Percentiles rank a stretch among this genome's conserved stretches.
Evolutionary conservation across 228 moss, liverwort and hornwort genomes (phyloP).

Genomic region (Sphagnum fallax): DNA sequence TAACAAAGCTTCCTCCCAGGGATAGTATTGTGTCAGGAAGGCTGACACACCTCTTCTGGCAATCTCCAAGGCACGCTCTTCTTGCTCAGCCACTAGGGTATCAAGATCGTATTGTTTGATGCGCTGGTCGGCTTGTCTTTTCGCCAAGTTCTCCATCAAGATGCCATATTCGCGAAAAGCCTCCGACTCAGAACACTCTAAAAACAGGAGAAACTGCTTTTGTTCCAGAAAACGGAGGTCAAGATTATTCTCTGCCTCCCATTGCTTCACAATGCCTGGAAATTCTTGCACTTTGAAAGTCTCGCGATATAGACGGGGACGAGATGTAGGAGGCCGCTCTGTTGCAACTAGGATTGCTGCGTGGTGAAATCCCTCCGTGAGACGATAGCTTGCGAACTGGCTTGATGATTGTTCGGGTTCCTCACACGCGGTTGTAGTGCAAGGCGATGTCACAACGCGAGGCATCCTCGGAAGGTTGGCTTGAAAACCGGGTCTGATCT

Average conservation of each 20-base stretch:
- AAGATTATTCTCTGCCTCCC: neutral
- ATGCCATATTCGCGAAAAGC: neutral
- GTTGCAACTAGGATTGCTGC: neutral
- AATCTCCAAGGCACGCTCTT: neutral
- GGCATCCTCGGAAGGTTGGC: neutral
- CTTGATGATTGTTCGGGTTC: neutral
- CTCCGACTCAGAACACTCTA: constrained; percentile 4
- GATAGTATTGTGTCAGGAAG: constrained; percentile 1
- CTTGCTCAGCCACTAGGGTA: neutral
- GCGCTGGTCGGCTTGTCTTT: neutral
- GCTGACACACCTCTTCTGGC: neutral
- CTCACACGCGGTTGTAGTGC: neutral
- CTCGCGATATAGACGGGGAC: neutral
- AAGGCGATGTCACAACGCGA: neutral
- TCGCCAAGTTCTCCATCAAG: neutral
- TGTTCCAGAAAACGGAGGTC: neutral
- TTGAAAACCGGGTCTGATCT: constrained; percentile 2
- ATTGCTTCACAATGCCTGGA: neutral
- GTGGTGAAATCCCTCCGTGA: neutral
- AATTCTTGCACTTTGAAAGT: neutral
- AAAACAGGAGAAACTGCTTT: constrained; percentile 1
- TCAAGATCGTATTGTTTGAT: neutral
- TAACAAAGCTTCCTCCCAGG: constrained; percentile 9
- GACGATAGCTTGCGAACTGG: neutral
- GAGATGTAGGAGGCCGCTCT: constrained; percentile 1